Evolutionary conservation across 352 stramenopile genomes (phyloP).

Genomic region (Pythium coloratum): DNA sequence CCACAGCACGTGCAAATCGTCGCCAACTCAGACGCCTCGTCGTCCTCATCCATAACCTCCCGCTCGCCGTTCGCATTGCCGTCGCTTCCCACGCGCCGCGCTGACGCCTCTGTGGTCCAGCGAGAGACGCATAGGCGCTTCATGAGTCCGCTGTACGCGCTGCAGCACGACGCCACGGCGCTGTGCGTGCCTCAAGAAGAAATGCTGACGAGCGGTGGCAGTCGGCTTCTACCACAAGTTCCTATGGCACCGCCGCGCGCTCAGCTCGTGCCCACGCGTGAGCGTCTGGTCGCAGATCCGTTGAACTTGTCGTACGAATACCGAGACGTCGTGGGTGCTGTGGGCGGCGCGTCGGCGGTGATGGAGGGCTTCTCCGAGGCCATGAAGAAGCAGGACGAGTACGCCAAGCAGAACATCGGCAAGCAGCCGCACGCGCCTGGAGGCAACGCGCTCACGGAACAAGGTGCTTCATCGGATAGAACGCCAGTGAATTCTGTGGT

Average conservation of each 20-base stretch:
- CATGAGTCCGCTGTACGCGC: conserved; percentile 33
- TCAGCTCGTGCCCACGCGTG: conserved; percentile 53
- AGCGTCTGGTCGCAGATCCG: conserved; percentile 50
- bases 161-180: conserved; percentile 12
- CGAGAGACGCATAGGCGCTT: conserved; percentile 32
- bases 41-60: background rate
- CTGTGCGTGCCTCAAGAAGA: conserved; percentile 39
- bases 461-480: background rate
- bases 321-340: conserved; percentile 32
- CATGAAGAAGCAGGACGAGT: conserved; percentile 77
- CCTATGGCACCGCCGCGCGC: conserved; percentile 54
- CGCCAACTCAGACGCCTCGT: conserved; percentile 9
- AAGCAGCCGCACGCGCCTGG: conserved; percentile 75
- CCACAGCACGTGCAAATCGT: conserved; percentile 52
- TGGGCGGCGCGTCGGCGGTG: conserved; percentile 24
- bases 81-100: conserved; percentile 37
- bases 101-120: conserved; percentile 23
- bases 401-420: conserved; percentile 75
- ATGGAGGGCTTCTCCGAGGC: conserved; percentile 62
- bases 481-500: background rate
- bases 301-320: conserved; percentile 66
- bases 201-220: conserved; percentile 27
- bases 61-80: conserved; percentile 42
- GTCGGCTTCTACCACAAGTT: conserved; percentile 70
- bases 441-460: conserved; percentile 53